Percentiles rank a stretch among this genome's conserved stretches.
These are phyloP conservation scores for Fusarium pseudoanthophilum DNA, from an alignment of 2,329 filamentous ascomycete species.

Conservation along the genomic window DNA sequence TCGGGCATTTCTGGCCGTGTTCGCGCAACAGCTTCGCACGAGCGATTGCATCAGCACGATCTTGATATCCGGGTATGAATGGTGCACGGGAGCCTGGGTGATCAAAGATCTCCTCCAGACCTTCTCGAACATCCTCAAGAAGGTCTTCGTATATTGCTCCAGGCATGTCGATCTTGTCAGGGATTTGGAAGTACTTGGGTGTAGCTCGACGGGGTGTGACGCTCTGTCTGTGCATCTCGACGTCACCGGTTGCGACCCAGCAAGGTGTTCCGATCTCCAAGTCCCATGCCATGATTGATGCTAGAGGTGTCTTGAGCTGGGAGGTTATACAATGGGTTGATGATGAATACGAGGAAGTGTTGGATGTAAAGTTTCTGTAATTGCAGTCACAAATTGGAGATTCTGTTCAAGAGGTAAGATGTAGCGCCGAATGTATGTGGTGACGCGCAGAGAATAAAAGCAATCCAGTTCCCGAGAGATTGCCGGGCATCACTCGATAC, in stretches of 20 bases:
- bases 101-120: neutral
- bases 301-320: accelerated
- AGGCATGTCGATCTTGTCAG: neutral
- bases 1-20: neutral
- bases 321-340: neutral
- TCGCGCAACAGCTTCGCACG: neutral
- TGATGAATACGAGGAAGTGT: too few relatives aligned
- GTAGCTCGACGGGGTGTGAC: neutral
- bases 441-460: neutral
- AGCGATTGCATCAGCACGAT: neutral
- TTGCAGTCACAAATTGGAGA: neutral
- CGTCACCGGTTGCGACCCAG: neutral
- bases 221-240: neutral
- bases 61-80: neutral
- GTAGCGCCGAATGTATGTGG: neutral
- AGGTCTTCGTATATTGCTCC: neutral
- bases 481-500: neutral
- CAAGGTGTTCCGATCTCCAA: neutral
- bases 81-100: neutral
- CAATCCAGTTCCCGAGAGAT: neutral
- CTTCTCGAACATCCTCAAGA: neutral
- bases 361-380: neutral
- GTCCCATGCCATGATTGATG: neutral
- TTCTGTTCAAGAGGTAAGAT: accelerated
- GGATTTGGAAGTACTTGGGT: neutral